These are phyloP conservation scores for Hirschioporus abietinus DNA, from an alignment of 768 basidiomycete species.

Conservation along the genomic window DNA sequence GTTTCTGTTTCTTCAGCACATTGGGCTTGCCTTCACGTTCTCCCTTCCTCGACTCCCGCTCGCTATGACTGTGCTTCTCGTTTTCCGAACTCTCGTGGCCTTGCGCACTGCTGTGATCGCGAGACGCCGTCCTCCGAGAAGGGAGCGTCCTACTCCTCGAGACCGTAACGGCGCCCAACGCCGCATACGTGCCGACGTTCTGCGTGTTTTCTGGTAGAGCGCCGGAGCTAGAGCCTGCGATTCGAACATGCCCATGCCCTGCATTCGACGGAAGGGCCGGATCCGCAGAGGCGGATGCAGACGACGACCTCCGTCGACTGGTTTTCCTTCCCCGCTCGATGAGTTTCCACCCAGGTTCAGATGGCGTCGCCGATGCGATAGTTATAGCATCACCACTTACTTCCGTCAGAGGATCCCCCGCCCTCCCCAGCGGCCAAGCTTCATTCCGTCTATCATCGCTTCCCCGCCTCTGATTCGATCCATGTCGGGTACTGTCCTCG, in stretches of 20 bases:
- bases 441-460: constrained; percentile 38
- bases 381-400: constrained; percentile 2
- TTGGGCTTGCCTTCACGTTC: constrained; percentile 34
- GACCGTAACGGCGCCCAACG: constrained; percentile 33
- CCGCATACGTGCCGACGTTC: constrained; percentile 24
- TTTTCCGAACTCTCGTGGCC: constrained; percentile 10
- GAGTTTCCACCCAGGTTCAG: constrained; percentile 43
- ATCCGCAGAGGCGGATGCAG: constrained; percentile 5
- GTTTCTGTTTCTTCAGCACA: constrained; percentile 49
- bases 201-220: constrained; percentile 44
- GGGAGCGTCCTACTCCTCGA: constrained; percentile 66
- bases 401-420: neutral
- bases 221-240: constrained; percentile 19
- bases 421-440: constrained; percentile 11
- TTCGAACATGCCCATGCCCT: constrained; percentile 26
- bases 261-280: constrained; percentile 5
- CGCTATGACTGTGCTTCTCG: constrained; percentile 15
- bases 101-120: constrained; percentile 1
- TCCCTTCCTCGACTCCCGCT: neutral
- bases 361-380: neutral
- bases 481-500: constrained; percentile 13
- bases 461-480: constrained; percentile 45
- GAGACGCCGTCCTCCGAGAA: constrained; percentile 28
- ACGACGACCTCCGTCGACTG: constrained; percentile 35
- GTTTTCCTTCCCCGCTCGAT: constrained; percentile 41